phyloP scores from a whole-genome alignment of 2,329 filamentous ascomycete genomes.

The Paecilomyces fulvus region DNA sequence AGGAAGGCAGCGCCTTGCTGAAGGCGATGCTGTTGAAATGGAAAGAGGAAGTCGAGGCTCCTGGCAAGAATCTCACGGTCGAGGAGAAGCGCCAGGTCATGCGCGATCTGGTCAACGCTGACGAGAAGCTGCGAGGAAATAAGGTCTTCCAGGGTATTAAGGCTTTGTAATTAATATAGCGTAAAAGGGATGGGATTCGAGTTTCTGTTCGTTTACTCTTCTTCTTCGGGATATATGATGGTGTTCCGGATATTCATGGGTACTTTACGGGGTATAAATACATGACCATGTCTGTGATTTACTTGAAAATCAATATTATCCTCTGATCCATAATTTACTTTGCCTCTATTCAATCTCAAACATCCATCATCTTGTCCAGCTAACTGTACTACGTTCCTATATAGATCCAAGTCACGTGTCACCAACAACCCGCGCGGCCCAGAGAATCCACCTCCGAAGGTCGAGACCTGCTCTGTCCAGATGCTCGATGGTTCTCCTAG shows the following conservation, averaged over 20 bases:
- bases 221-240: neutral
- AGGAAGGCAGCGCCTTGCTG: slow-evolving; percentile 74
- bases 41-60: slow-evolving; percentile 66
- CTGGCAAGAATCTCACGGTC: slow-evolving; percentile 50
- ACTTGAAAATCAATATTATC: too few relatives aligned
- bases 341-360: too few relatives aligned
- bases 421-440: neutral
- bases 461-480: neutral
- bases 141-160: slow-evolving; percentile 44
- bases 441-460: neutral
- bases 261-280: neutral
- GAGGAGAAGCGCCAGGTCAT: slow-evolving; percentile 72
- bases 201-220: neutral
- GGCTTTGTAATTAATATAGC: slow-evolving; percentile 27
- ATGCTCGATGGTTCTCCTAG: neutral
- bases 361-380: too few relatives aligned
- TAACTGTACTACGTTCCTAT: neutral
- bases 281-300: neutral
- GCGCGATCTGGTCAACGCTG: slow-evolving; percentile 67
- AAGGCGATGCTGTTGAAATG: slow-evolving; percentile 77
- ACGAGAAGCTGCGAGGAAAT: slow-evolving; percentile 56
- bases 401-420: neutral
- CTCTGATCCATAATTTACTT: too few relatives aligned
- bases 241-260: neutral
- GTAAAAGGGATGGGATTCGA: neutral